phyloP scores from a whole-genome alignment of 192 early-diverging fungal species.

The Helicostylum pulchrum region DNA sequence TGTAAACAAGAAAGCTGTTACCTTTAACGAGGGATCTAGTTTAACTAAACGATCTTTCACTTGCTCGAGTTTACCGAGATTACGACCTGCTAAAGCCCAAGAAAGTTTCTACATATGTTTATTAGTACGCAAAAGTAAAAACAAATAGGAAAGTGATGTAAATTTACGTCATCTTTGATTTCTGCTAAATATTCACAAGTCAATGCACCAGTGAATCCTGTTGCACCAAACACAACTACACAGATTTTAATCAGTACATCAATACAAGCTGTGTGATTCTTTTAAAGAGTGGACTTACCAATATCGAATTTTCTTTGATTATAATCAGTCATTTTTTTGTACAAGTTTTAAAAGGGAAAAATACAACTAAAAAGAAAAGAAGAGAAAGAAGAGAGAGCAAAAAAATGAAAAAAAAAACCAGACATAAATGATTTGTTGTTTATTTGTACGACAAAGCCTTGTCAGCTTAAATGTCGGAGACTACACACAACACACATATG shows the following conservation, averaged over 20 bases:
- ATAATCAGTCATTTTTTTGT: constrained; percentile 5
- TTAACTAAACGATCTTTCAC: constrained; percentile 50
- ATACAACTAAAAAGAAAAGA: background rate
- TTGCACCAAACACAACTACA: constrained; percentile 67
- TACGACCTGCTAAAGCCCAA: constrained; percentile 82
- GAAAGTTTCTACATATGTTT: constrained; percentile 22
- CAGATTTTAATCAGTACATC: too few species aligned
- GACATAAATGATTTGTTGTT: background rate
- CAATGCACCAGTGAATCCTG: constrained; percentile 78
- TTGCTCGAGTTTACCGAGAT: constrained; percentile 58
- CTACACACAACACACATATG: too few species aligned
- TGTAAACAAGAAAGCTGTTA: constrained; percentile 15
- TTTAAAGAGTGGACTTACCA: background rate
- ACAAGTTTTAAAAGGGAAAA: background rate
- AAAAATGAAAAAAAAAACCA: background rate
- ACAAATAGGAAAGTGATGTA: too few species aligned
- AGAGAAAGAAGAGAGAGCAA: background rate
- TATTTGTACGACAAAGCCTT: too few species aligned
- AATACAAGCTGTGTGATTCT: background rate
- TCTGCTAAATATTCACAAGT: constrained; percentile 61
- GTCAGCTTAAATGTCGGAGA: too few species aligned
- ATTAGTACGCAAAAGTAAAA: too few species aligned
- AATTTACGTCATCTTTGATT: constrained; percentile 17
- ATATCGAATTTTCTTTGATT: constrained; percentile 13
- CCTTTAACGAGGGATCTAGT: constrained; percentile 46